These are phyloP conservation scores for Fusarium udum DNA, from an alignment of 2,329 filamentous ascomycete species.

Conservation along the genomic window DNA sequence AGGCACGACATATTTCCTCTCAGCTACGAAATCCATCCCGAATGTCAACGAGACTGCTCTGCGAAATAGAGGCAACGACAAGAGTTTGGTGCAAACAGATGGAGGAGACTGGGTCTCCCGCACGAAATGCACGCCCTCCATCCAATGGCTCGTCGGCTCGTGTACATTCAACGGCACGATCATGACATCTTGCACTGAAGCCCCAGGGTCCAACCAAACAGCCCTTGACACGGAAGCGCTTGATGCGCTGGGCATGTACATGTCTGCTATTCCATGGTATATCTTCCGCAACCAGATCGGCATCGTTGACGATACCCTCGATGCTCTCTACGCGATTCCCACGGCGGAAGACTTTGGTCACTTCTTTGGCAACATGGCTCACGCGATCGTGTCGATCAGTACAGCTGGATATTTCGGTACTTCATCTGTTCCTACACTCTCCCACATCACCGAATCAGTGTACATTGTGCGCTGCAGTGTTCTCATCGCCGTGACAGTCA, in stretches of 20 bases:
- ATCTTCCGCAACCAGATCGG: constrained; percentile 25
- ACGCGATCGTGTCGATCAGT: constrained; percentile 32
- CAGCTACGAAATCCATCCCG: constrained; percentile 25
- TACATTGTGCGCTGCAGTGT: constrained; percentile 35
- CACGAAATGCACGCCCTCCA: constrained; percentile 28
- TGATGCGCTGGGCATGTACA: constrained; percentile 23
- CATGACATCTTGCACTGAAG: constrained; percentile 20
- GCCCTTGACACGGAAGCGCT: constrained; percentile 25
- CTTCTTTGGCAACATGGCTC: constrained; percentile 37
- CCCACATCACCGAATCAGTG: constrained; percentile 19
- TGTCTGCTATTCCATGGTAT: constrained; percentile 38
- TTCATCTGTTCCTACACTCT: constrained; percentile 8
- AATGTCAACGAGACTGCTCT: constrained; percentile 30
- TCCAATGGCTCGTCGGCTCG: constrained; percentile 27
- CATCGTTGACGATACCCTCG: constrained; percentile 31
- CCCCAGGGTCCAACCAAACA: constrained; percentile 6
- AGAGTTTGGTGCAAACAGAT: constrained; percentile 22
- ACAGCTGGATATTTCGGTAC: constrained; percentile 37
- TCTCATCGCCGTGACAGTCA: constrained; percentile 19
- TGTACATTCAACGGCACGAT: constrained; percentile 33
- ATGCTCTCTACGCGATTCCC: constrained; percentile 32
- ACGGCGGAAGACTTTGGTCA: constrained; percentile 29
- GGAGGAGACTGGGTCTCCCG: constrained; percentile 32
- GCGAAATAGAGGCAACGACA: constrained; percentile 12
- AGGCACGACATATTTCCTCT: constrained; percentile 22